These are phyloP conservation scores for Neonectria magnoliae DNA, from an alignment of 2,329 filamentous ascomycete genomes.

Conservation along the genomic window DNA sequence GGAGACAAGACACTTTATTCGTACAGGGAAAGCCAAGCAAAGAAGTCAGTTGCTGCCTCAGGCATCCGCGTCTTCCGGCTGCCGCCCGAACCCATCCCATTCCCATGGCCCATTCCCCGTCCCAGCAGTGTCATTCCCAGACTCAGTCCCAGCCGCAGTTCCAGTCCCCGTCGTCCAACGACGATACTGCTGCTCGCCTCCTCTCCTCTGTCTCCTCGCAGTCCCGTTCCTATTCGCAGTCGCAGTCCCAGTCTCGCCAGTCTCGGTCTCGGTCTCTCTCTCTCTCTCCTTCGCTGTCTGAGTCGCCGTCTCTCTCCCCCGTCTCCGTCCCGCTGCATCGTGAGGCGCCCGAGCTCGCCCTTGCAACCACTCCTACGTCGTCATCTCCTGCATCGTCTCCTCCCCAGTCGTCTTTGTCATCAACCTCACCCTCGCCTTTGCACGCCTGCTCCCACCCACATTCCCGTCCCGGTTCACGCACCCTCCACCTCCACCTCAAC, in stretches of 20 bases:
- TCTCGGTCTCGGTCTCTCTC: background rate
- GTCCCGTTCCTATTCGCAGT: slow-evolving; percentile 3
- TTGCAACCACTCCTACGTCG: slow-evolving; percentile 20
- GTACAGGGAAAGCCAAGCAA: background rate
- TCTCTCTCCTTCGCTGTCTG: slow-evolving; percentile 8
- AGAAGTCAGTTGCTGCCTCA: slow-evolving; percentile 10
- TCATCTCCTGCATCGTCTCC: slow-evolving; percentile 21
- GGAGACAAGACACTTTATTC: background rate
- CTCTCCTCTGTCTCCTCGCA: slow-evolving; percentile 7
- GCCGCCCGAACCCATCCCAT: slow-evolving; percentile 25
- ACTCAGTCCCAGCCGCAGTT: slow-evolving; percentile 26
- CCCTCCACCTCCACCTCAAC: background rate
- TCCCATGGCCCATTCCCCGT: slow-evolving; percentile 39
- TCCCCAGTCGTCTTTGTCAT: slow-evolving; percentile 25
- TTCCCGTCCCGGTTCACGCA: slow-evolving; percentile 21
- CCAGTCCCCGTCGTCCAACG: slow-evolving; percentile 26
- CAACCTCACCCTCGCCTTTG: slow-evolving; percentile 15
- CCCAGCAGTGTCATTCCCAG: slow-evolving; percentile 39
- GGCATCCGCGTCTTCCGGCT: slow-evolving; percentile 4
- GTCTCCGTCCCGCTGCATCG: slow-evolving; percentile 4
- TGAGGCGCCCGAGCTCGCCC: slow-evolving; percentile 17
- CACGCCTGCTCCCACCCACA: slow-evolving; percentile 11
- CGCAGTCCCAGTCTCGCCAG: background rate
- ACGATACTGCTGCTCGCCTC: slow-evolving; percentile 30
- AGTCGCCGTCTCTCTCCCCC: slow-evolving; percentile 3